A percentile compares a stretch with the other conserved stretches of the same genome.
phyloP scores from a whole-genome alignment of 2,329 filamentous ascomycete genomes.

The Sphaerulina populicola region DNA sequence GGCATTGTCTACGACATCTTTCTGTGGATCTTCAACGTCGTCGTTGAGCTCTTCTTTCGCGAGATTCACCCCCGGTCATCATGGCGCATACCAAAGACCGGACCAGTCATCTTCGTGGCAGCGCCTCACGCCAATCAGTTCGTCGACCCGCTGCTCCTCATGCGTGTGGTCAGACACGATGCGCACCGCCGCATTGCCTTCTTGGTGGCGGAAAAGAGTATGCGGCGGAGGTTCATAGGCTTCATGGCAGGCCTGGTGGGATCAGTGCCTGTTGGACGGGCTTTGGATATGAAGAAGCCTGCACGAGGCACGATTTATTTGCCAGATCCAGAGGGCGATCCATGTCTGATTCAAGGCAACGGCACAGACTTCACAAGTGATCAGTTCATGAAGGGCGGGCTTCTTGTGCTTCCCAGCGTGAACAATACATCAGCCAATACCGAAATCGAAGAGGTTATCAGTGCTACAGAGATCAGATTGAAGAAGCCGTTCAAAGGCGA shows the following conservation, averaged over 20 bases:
- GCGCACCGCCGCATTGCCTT: constrained; percentile 82
- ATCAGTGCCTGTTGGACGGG: constrained; percentile 84
- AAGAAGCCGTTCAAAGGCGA: constrained; percentile 80
- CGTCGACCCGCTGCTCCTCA: constrained; percentile 87
- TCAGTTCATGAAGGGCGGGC: constrained; percentile 67
- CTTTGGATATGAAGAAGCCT: constrained; percentile 78
- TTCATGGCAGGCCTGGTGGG: constrained; percentile 76
- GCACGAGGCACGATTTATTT: constrained; percentile 76
- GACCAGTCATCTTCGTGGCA: constrained; percentile 89
- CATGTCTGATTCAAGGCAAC: constrained; percentile 68
- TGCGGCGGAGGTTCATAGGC: constrained; percentile 81
- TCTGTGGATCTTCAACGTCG: constrained; percentile 67
- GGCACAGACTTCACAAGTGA: constrained; percentile 70
- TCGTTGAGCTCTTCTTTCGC: constrained; percentile 94
- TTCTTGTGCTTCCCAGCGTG: constrained; percentile 76
- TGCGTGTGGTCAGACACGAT: constrained; percentile 80
- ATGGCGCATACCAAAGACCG: constrained; percentile 84
- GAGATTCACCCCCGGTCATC: constrained; percentile 91
- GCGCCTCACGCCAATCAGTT: constrained; percentile 98
- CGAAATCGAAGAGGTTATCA: constrained; percentile 72
- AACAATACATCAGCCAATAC: constrained; percentile 73
- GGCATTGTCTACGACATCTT: constrained; percentile 58
- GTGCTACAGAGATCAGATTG: constrained; percentile 70
- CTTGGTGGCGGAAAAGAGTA: constrained; percentile 90
- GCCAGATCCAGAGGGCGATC: constrained; percentile 76